Percentiles rank a stretch among this genome's conserved stretches.
Conservation (phyloP, 768 basidiomycete genomes). For the Suillus alpinus region DNA sequence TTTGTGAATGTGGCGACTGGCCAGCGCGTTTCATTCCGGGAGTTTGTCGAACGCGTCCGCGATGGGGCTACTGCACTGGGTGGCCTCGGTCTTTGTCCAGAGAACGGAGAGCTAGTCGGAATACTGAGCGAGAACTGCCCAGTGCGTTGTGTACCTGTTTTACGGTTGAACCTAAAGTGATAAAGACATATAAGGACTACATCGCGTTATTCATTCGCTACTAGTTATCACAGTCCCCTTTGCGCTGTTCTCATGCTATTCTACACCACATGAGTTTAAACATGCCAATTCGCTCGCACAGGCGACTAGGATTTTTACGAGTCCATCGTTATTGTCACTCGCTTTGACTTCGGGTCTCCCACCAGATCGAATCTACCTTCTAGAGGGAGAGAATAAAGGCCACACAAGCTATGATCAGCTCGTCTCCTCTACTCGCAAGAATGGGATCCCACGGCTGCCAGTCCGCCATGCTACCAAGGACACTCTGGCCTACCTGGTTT, state of each 20-base stretch:
- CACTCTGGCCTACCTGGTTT: constrained; percentile 61
- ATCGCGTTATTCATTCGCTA: constrained; percentile 41
- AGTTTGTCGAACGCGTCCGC: constrained; percentile 44
- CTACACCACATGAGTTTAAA: constrained; percentile 47
- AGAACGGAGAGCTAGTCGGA: constrained; percentile 55
- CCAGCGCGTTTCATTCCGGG: constrained; percentile 36
- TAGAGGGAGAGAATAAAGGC: constrained; percentile 38
- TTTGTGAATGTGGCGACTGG: constrained; percentile 54
- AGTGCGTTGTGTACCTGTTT: constrained; percentile 36
- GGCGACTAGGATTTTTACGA: constrained; percentile 47
- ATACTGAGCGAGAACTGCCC: constrained; percentile 54
- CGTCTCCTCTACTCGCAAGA: constrained; percentile 35
- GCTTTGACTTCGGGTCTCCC: constrained; percentile 33
- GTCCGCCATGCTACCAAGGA: constrained; percentile 43
- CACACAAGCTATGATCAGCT: constrained; percentile 40
- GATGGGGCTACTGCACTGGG: constrained; percentile 52
- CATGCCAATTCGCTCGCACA: constrained; percentile 43
- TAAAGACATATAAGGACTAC: constrained; percentile 39
- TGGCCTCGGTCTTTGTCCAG: constrained; percentile 47
- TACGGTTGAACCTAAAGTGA: neutral
- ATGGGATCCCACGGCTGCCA: constrained; percentile 33
- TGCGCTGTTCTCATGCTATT: constrained; percentile 43
- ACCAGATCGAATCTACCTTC: constrained; percentile 40
- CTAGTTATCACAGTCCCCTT: constrained; percentile 45
- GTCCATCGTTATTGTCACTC: constrained; percentile 34